A percentile compares a stretch with the other conserved stretches of the same genome.
Evolutionary conservation across 768 basidiomycete species (phyloP).

Genomic region (Tylopilus subfusipes): DNA sequence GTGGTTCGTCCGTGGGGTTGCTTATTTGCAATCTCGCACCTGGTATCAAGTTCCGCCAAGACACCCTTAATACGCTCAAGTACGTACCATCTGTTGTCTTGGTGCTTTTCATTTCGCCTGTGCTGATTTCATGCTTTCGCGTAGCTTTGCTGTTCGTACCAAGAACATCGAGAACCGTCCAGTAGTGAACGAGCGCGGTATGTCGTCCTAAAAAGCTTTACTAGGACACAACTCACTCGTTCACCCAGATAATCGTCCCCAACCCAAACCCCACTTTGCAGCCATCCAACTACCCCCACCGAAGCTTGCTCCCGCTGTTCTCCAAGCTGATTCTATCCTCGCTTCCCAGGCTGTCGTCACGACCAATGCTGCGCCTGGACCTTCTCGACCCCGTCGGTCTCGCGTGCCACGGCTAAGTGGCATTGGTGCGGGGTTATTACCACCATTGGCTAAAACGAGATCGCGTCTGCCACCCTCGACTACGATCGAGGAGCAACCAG

Average conservation of each 20-base stretch:
- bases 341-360: slow-evolving; percentile 6
- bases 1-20: slow-evolving; percentile 74
- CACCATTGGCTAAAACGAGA: slow-evolving; percentile 18
- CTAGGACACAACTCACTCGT: background rate
- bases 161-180: slow-evolving; percentile 86
- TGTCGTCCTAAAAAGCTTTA: slow-evolving; percentile 11
- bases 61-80: slow-evolving; percentile 92
- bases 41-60: slow-evolving; percentile 74
- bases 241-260: slow-evolving; percentile 52
- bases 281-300: slow-evolving; percentile 48
- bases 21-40: slow-evolving; percentile 88
- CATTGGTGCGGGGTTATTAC: slow-evolving; percentile 26
- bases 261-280: slow-evolving; percentile 62
- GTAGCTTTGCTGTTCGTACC: slow-evolving; percentile 75
- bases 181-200: slow-evolving; percentile 74
- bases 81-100: slow-evolving; percentile 31
- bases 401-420: slow-evolving; percentile 33
- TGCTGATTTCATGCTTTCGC: slow-evolving; percentile 8
- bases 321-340: slow-evolving; percentile 40
- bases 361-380: slow-evolving; percentile 11
- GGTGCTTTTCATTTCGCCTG: background rate
- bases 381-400: slow-evolving; percentile 29
- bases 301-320: slow-evolving; percentile 43
- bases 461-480: slow-evolving; percentile 18
- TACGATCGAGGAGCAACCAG: slow-evolving; percentile 15